Evolutionary conservation across 495 filamentous ascomycete genomes (phyloP), one percentile per base, ranked within the genome.

Genomic region (Penicilliopsis zonata): DNA sequence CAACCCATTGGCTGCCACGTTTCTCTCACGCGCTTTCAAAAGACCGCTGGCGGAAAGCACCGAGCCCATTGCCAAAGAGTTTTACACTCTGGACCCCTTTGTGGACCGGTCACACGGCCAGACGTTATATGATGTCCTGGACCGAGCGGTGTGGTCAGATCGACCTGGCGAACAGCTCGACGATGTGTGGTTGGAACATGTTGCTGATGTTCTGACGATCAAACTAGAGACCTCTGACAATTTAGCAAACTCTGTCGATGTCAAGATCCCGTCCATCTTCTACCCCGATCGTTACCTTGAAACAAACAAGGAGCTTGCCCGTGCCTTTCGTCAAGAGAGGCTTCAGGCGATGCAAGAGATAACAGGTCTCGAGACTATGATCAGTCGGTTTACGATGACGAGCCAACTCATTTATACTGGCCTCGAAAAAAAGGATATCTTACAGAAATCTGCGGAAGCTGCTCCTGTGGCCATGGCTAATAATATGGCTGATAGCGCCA

Each of bases 251-350:
- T 57, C 63, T 3, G 52, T 72, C 17, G 67, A 70, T 27, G 57
- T 88, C 26, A 72, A 78, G 9, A 69, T 88, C 13, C 83, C 85
- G 18, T 56, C 70, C 10, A 63, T 72, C 0, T 75, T 86, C 42
- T 92, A 87, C 44, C 67, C 76, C 5, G 86, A 93, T 50, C 69
- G 85, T 21, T 94, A 93, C 52, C 52, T 86, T 36, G 65, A 72
- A 32, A 56, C 52, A 20, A 70, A 69, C 36, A 63, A 63, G 38
- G 61, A 74, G 2, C 44, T 67, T 35, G 57, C 74, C 13, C 64
- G 53, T 30, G 66, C 66, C n/a, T 59, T 73, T 35, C 57, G 64
- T 9, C 31, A 43, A 4, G 52, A 52, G 27, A 55, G 54, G 43
- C 49, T 59, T 6, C 40, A 55, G 14, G 51, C 61, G 3, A 45